phyloP scores from a whole-genome alignment of 1,284 basidiomycete genomes.

The Lentinula novae-zelandiae region DNA sequence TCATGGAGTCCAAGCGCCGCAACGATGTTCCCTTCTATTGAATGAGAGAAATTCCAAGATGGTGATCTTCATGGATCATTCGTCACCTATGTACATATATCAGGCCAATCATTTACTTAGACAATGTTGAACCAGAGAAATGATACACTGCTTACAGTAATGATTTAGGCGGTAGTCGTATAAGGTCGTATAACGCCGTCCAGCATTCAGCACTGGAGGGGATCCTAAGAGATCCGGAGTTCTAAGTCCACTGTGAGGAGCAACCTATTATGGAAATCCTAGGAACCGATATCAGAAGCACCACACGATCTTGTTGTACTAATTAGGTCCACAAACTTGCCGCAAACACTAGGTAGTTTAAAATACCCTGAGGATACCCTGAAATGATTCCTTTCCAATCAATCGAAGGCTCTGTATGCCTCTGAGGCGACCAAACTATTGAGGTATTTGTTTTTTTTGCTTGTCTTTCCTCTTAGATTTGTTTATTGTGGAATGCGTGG shows the following conservation, averaged over 20 bases:
- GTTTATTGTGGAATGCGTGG: background rate
- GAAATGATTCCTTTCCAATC: background rate
- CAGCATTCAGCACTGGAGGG: background rate
- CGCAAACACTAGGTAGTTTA: background rate
- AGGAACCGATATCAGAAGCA: constrained; percentile 5
- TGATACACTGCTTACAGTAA: background rate
- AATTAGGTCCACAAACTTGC: background rate
- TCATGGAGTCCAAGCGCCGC: constrained; percentile 1
- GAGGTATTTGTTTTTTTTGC: background rate
- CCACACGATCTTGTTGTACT: background rate
- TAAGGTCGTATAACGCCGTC: background rate
- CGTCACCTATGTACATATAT: constrained; percentile 2
- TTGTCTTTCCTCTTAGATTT: background rate
- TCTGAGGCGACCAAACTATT: background rate
- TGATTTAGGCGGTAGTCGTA: background rate
- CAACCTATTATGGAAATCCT: background rate
- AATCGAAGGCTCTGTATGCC: background rate
- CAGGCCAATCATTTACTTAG: constrained; percentile 4
- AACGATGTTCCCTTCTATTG: background rate
- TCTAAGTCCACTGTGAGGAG: background rate
- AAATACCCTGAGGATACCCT: background rate
- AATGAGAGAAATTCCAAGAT: background rate
- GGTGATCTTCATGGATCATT: background rate
- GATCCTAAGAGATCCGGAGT: background rate
- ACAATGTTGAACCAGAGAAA: background rate